Evolutionary conservation across 345 rosid genomes (phyloP), one percentile per base, ranked within the genome.

Genomic region (Eucalyptus caleyi): DNA sequence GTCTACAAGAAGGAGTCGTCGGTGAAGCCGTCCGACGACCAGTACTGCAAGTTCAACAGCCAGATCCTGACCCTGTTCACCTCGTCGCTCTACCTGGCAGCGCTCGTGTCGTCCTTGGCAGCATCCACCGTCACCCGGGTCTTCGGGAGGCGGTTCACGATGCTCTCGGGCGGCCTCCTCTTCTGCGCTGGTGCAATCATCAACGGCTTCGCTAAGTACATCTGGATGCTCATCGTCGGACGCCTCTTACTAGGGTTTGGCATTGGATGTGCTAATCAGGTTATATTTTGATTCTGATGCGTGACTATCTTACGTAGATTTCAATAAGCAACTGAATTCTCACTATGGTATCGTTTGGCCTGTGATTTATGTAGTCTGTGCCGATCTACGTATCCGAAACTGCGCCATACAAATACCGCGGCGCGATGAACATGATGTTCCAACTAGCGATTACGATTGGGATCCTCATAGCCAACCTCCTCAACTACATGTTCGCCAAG

Each of bases 311-410:
- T 16, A 42, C 13, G 80, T 5, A 7, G 19, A 34, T n/a, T 59
- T 50, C 59, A 4, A 19, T 77, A 11, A 5, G 16, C 12, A 16
- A 77, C 83, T 40, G 23, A 72, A 37, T 40, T 11, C 16, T 77
- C 83, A 23, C 45, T 37, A 37, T 21, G 47, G 47, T 77, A 37
- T 77, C 42, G 45, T 37, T 77, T 6, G 83, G 27, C 47, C 30
- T 86, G 15, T 87, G 15, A 32, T n/a, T 11, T 87, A 2, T 88
- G 62, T 10, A 93, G 93, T 88, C 93, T 1, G 91, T 91, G 26
- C 94, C 94, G 16, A 89, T 93, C 77, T 93, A 93, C 18, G 89
- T 93, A 12, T 93, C 93, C 27, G 93, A 93, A 82, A 91, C 91
- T 42, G 91, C 94, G 19, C 93, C 94, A 1, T 40, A 34, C 89